Base-by-base conservation (phyloP, 805 yeast species). In the Zygosaccharomyces bisporus region DNA sequence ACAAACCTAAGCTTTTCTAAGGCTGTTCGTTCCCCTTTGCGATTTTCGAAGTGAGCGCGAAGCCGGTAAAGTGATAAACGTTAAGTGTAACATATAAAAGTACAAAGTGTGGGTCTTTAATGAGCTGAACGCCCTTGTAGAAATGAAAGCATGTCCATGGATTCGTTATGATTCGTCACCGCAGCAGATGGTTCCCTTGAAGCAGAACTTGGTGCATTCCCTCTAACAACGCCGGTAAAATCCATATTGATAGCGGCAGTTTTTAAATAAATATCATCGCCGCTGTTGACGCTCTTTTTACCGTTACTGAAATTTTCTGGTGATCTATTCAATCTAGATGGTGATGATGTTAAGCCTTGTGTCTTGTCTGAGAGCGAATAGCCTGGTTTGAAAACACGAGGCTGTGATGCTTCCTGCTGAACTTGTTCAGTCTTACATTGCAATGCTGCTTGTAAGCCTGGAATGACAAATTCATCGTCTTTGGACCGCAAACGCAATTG, bases 111-210 rank as follows among this genome's bases (percentile, higher is more conserved):
- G 13, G 17, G 17, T 8, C 19, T 43, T 30, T 17, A 31, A 35
- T 38, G 46, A n/a, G 20, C 20, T 13, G 31, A 29, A 21, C 47
- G 52, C 21, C 56, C 61, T 25, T 61, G 54, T 24, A 61, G 51
- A 46, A 61, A 61, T 43, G 58, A 55, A 38, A 61, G 44, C 31
- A 61, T 41, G 43, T 55, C 62, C 45, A 59, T 49, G 20, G 46
- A 47, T 16, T 51, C 54, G 25, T 46, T 53, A 6, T 40, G 32
- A 19, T 36, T 17, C 18, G 24, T 23, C 27, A 21, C 39, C 12
- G 42, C 46, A 9, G 41, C 20, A 12, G 30, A 20, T 6, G 16
- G 36, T 19, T 41, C 31, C 21, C 36, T 39, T 3, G 14, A 16
- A 13, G 29, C 33, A 3, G 34, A 21, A 1, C 34, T 23, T 30